Evolutionary conservation across 2,329 filamentous ascomycete genomes (phyloP).

Genomic region (Bipolaris oryzae): DNA sequence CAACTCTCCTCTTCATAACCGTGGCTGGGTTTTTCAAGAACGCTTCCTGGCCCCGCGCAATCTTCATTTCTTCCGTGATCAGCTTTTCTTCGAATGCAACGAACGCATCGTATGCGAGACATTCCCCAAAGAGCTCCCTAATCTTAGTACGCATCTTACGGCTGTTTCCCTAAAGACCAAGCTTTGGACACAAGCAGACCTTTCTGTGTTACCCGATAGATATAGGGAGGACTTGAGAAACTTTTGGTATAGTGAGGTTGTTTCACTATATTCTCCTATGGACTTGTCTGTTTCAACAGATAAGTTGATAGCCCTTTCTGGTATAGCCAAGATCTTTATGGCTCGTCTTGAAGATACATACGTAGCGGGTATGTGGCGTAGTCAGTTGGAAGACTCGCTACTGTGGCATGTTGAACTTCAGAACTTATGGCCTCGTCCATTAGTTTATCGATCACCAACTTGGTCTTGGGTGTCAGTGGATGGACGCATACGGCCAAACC

Average conservation of each 20-base stretch:
- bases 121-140: constrained; percentile 5
- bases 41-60: constrained; percentile 22
- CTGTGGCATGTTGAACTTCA: not conserved
- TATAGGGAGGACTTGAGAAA: not conserved
- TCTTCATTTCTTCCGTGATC: constrained; percentile 19
- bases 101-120: constrained; percentile 10
- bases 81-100: constrained; percentile 30
- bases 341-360: constrained; percentile 5
- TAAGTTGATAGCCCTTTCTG: constrained; percentile 19
- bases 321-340: constrained; percentile 14
- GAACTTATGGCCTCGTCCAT: not conserved
- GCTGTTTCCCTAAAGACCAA: not conserved
- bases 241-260: not conserved
- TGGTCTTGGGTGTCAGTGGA: constrained; percentile 25
- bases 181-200: not conserved
- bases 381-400: constrained; percentile 1
- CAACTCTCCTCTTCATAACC: not conserved
- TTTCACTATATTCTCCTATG: not conserved
- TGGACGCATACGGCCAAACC: not conserved
- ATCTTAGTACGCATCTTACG: not conserved
- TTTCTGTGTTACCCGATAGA: not conserved
- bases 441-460: constrained; percentile 16
- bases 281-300: constrained; percentile 7
- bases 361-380: constrained; percentile 20
- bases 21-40: constrained; percentile 24